A percentile compares a stretch with the other conserved stretches of the same genome.
phyloP scores from a whole-genome alignment of 176 grass and related monocot genomes.

The Thinopyrum elongatum region DNA sequence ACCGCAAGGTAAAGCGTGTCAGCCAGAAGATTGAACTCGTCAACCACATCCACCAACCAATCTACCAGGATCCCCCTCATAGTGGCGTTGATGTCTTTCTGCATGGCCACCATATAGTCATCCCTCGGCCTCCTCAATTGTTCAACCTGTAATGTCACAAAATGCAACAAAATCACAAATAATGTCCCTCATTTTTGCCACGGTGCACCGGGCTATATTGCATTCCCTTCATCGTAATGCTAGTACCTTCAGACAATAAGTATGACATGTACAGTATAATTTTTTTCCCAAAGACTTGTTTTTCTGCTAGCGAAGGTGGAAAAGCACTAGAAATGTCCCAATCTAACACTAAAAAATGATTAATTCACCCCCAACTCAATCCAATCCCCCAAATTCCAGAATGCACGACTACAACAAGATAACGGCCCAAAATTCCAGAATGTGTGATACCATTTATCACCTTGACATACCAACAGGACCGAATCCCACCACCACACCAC shows the following conservation, averaged over 20 bases:
- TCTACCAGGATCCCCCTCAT: slow-evolving; percentile 57
- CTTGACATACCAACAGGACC: not conserved
- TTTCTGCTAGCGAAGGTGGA: not conserved
- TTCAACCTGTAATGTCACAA: slow-evolving; percentile 16
- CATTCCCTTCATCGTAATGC: not conserved
- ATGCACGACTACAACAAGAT: not conserved
- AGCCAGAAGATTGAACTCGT: slow-evolving; percentile 46
- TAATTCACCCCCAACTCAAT: not conserved
- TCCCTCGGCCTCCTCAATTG: slow-evolving; percentile 35
- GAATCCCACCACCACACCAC: not conserved
- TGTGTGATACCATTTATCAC: not conserved
- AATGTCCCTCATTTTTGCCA: not conserved
- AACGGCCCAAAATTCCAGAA: not conserved
- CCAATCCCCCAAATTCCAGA: not conserved
- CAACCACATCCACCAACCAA: slow-evolving; percentile 55
- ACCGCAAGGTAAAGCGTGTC: slow-evolving; percentile 50
- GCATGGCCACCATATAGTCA: slow-evolving; percentile 38
- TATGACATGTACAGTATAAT: not conserved
- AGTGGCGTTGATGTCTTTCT: slow-evolving; percentile 32
- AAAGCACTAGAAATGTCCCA: not conserved
- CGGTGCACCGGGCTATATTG: not conserved
- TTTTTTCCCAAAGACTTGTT: not conserved
- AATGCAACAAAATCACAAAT: slow-evolving; percentile 9
- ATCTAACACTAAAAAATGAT: not conserved
- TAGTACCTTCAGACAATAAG: not conserved